These are phyloP conservation scores for Helotiales sp. DNA, from an alignment of 2,329 filamentous ascomycete species.

Conservation along the genomic window DNA sequence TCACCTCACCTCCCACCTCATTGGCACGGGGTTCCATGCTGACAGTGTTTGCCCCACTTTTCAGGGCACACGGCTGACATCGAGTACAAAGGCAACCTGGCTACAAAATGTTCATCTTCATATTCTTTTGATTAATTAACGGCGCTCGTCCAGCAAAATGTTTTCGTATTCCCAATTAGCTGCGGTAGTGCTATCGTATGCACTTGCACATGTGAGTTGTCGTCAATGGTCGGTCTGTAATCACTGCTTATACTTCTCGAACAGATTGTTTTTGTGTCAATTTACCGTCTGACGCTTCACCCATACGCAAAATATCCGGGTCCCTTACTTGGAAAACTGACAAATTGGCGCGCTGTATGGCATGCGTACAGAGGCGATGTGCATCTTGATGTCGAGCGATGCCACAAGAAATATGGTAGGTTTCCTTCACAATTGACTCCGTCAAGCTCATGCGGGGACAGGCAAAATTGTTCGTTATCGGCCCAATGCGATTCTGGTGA, in stretches of 20 bases:
- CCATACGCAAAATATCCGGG: constrained; percentile 44
- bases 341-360: constrained; percentile 37
- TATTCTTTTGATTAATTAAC: not conserved
- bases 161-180: not conserved
- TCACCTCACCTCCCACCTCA: not conserved
- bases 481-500: constrained; percentile 29
- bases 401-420: constrained; percentile 44
- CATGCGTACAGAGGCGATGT: constrained; percentile 45
- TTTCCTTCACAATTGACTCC: too few relatives aligned
- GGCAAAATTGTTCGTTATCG: constrained; percentile 46
- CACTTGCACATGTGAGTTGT: constrained; percentile 9
- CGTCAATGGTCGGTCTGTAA: not conserved
- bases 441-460: constrained; percentile 36
- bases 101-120: not conserved
- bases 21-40: not conserved
- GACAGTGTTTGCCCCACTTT: not conserved
- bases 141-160: not conserved
- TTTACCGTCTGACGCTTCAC: constrained; percentile 36
- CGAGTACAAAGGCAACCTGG: not conserved
- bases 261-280: constrained; percentile 48
- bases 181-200: not conserved
- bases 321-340: constrained; percentile 41
- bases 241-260: not conserved
- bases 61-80: constrained; percentile 6
- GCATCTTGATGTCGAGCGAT: constrained; percentile 43